Percentiles rank a stretch among this genome's conserved stretches.
Conservation (phyloP, 2,329 filamentous ascomycete genomes). For the Periconia sp. region DNA sequence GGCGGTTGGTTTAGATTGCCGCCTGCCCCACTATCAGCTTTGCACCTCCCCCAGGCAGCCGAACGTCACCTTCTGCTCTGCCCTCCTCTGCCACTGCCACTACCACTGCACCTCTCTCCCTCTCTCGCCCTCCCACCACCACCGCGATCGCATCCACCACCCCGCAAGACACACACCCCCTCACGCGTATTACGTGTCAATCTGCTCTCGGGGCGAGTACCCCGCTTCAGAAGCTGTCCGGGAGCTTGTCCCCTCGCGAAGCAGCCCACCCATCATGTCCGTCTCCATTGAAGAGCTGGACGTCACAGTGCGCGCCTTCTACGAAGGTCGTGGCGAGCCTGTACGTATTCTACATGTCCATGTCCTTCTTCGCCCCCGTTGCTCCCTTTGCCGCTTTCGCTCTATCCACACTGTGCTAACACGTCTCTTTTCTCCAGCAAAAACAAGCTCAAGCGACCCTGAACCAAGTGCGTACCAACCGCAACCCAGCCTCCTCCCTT, state of each 20-base stretch:
- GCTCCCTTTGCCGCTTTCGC: too few relatives aligned
- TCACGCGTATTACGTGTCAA: constrained; percentile 10
- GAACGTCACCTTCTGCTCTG: constrained; percentile 17
- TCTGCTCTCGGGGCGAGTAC: constrained; percentile 23
- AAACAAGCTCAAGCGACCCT: constrained; percentile 91
- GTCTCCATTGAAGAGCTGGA: constrained; percentile 91
- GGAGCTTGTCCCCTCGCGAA: constrained; percentile 37
- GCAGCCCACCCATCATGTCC: constrained; percentile 55
- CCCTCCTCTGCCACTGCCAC: constrained; percentile 7
- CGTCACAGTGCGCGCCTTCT: constrained; percentile 93
- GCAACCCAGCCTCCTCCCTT: background rate
- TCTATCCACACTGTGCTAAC: constrained; percentile 41
- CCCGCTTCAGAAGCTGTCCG: constrained; percentile 26
- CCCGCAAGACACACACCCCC: constrained; percentile 2
- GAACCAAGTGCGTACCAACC: constrained; percentile 69
- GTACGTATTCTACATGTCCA: constrained; percentile 54
- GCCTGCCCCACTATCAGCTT: constrained; percentile 39
- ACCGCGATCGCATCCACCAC: background rate
- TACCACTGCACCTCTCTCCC: too few relatives aligned
- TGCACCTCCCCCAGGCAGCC: constrained; percentile 29
- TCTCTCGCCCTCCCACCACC: constrained; percentile 8
- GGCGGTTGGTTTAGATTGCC: background rate
- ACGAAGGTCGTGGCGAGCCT: constrained; percentile 92
- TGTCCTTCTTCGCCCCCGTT: constrained; percentile 7
- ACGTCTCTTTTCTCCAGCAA: constrained; percentile 64